Conservation (phyloP, 208 protist genomes). For the Leishmania braziliensis region DNA sequence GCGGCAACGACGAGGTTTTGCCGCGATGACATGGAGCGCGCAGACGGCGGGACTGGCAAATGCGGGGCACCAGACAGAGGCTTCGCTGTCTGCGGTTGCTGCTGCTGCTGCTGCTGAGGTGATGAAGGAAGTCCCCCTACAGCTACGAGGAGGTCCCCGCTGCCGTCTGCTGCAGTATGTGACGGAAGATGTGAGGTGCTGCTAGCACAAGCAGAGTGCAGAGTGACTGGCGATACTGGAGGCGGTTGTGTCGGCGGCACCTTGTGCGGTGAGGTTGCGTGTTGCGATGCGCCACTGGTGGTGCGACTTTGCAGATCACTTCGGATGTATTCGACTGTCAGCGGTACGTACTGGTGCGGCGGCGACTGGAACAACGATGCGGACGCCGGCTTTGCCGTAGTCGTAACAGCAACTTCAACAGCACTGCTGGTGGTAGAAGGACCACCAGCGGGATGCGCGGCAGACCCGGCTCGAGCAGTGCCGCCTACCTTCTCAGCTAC, state of each 20-base stretch:
- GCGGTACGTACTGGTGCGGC: constrained; percentile 8
- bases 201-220: background rate
- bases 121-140: background rate
- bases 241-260: background rate
- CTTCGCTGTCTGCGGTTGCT: background rate
- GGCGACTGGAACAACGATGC: background rate
- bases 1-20: constrained; percentile 5
- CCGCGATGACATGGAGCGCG: constrained; percentile 2
- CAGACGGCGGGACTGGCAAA: background rate
- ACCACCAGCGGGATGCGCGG: background rate
- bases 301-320: constrained; percentile 5
- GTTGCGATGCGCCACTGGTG: constrained; percentile 9
- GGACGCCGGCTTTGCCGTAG: background rate
- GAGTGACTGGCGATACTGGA: background rate
- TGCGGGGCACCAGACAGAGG: constrained; percentile 4
- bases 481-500: background rate
- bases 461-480: background rate
- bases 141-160: background rate
- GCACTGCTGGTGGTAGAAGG: background rate
- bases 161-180: background rate
- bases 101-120: constrained; percentile 2
- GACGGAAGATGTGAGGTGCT: background rate
- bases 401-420: background rate
- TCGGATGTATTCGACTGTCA: constrained; percentile 1
- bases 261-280: background rate